Percentiles rank a stretch among this genome's conserved stretches.
Conservation (phyloP, 73 alveolate genomes). For the Blepharisma stoltei region DNA sequence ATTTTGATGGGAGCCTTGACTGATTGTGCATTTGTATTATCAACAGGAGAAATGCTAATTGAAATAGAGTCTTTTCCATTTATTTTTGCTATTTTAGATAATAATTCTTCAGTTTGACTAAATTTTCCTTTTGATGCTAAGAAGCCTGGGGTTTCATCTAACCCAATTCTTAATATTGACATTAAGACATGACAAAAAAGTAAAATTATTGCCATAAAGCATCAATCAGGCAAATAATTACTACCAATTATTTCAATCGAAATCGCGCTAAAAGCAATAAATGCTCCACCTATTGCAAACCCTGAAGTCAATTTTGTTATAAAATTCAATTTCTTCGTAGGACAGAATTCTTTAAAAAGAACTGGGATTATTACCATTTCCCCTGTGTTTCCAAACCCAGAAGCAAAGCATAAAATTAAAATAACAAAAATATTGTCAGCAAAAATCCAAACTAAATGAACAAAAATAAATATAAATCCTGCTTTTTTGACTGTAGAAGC, state of each 20-base stretch:
- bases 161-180: neutral
- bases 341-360: constrained; percentile 1
- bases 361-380: constrained; percentile 1
- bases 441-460: neutral
- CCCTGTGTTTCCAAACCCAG: constrained; percentile 14
- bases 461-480: neutral
- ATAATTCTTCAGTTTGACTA: neutral
- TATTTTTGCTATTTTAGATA: neutral
- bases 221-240: neutral
- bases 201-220: neutral
- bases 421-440: neutral
- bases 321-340: neutral
- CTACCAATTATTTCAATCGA: neutral
- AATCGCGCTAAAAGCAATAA: neutral
- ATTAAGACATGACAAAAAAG: neutral
- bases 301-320: neutral
- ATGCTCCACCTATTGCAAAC: neutral
- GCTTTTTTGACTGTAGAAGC: neutral
- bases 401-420: neutral
- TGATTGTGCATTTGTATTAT: neutral
- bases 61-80: no score
- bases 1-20: neutral
- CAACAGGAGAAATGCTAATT: no score
- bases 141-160: constrained; percentile 9
- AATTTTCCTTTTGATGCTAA: neutral